phyloP scores from a whole-genome alignment of 768 basidiomycete genomes.

The Pisolithus orientalis region DNA sequence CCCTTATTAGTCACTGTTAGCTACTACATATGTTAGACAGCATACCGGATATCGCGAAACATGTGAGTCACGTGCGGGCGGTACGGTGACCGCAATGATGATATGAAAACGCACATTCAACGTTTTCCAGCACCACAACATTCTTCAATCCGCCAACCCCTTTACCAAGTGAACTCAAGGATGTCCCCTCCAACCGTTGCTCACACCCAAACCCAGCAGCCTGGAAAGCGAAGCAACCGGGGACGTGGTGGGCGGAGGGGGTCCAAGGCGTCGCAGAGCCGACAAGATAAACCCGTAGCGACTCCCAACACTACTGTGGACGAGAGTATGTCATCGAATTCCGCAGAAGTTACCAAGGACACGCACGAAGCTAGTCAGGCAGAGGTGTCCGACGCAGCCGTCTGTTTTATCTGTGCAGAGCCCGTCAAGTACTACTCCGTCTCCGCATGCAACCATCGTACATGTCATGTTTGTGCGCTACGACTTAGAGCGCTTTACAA shows the following conservation, averaged over 20 bases:
- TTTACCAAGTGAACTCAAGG: not conserved
- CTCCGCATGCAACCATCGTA: conserved; percentile 88
- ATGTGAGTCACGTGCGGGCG: not conserved
- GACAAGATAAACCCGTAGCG: not conserved
- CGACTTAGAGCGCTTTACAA: conserved; percentile 90
- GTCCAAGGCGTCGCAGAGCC: not conserved
- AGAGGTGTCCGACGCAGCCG: conserved; percentile 32
- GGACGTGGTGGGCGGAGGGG: conserved; percentile 14
- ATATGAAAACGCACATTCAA: too few relatives aligned
- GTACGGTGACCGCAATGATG: not conserved
- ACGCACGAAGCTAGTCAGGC: conserved; percentile 2
- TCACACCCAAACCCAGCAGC: conserved; percentile 4
- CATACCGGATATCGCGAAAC: not conserved
- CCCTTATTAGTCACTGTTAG: too few relatives aligned
- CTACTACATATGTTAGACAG: not conserved
- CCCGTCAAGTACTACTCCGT: conserved; percentile 86
- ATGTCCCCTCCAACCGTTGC: conserved; percentile 18
- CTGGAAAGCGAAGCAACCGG: conserved; percentile 11
- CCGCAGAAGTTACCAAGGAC: conserved; percentile 1
- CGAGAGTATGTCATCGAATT: not conserved
- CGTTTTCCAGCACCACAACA: too few relatives aligned
- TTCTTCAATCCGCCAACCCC: not conserved
- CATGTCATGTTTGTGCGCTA: conserved; percentile 90
- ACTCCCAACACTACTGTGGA: not conserved
- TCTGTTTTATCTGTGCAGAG: conserved; percentile 95